These are phyloP conservation scores for Smithsoniella earleae DNA, from an alignment of 163 green algal species.

Conservation along the genomic window DNA sequence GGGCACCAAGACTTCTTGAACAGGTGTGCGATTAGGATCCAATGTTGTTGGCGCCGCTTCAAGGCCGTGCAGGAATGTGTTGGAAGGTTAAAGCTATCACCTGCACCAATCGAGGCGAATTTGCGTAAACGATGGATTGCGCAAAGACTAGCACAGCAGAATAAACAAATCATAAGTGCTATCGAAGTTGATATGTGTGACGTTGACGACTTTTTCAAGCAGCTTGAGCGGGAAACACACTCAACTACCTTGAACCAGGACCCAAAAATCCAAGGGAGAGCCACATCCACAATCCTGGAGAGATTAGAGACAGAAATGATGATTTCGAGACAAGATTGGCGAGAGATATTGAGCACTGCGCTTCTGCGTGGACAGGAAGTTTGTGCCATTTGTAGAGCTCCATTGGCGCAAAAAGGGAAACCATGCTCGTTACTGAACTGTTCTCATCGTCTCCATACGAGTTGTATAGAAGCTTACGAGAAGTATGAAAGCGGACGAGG, in stretches of 20 bases:
- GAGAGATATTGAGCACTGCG: background rate
- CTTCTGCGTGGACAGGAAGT: background rate
- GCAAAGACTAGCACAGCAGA: slow-evolving; percentile 11
- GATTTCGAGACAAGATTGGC: background rate
- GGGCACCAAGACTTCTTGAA: background rate
- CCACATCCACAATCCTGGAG: background rate
- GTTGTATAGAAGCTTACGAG: background rate
- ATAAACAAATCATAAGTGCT: background rate
- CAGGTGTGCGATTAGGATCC: slow-evolving; percentile 1
- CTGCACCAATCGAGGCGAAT: background rate
- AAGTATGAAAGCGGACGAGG: background rate
- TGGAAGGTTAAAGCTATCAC: background rate
- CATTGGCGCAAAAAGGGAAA: no score
- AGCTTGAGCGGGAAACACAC: background rate
- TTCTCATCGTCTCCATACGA: background rate
- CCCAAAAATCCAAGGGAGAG: background rate
- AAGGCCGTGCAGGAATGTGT: background rate
- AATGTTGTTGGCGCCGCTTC: background rate
- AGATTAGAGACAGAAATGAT: background rate
- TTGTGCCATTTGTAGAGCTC: background rate
- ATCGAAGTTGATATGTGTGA: slow-evolving; percentile 15
- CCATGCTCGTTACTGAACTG: slow-evolving; percentile 5
- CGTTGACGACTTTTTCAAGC: slow-evolving; percentile 2
- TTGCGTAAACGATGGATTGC: background rate
- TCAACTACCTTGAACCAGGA: background rate